phyloP scores from a whole-genome alignment of 1,284 basidiomycete species.

The Leccinum holopus region DNA sequence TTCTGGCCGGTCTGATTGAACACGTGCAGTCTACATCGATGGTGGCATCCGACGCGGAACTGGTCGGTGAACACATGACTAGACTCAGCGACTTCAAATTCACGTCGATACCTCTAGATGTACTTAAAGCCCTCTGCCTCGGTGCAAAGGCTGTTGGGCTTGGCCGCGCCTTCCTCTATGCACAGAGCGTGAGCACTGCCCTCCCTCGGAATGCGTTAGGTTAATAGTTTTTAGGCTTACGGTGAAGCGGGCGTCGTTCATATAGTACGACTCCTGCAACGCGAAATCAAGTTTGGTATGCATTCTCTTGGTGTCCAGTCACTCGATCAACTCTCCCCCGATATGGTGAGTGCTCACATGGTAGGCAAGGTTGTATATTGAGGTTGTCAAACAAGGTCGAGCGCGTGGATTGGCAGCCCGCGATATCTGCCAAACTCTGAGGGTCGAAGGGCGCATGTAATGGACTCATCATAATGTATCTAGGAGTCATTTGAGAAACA shows the following conservation, averaged over 20 bases:
- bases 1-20: conserved; percentile 4
- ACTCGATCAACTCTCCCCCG: conserved; percentile 71
- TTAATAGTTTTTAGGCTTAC: conserved; percentile 56
- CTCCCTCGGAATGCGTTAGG: conserved; percentile 5
- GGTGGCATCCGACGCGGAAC: conserved; percentile 86
- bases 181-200: conserved; percentile 65
- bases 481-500: background rate
- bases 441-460: background rate
- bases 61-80: conserved; percentile 39
- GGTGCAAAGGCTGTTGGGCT: conserved; percentile 90
- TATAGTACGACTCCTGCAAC: conserved; percentile 69
- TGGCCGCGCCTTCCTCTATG: conserved; percentile 88
- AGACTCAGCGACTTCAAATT: conserved; percentile 1
- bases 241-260: conserved; percentile 81
- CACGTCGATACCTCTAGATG: conserved; percentile 47
- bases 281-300: conserved; percentile 84
- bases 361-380: conserved; percentile 34
- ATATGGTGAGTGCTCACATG: conserved; percentile 58
- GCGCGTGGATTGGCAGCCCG: conserved; percentile 66
- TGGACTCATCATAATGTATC: background rate
- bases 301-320: conserved; percentile 73
- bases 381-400: conserved; percentile 60
- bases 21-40: conserved; percentile 75
- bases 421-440: conserved; percentile 24
- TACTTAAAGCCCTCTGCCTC: conserved; percentile 88